Conservation (phyloP, 768 basidiomycete species). For the Leucosporidium yakuticum region DNA sequence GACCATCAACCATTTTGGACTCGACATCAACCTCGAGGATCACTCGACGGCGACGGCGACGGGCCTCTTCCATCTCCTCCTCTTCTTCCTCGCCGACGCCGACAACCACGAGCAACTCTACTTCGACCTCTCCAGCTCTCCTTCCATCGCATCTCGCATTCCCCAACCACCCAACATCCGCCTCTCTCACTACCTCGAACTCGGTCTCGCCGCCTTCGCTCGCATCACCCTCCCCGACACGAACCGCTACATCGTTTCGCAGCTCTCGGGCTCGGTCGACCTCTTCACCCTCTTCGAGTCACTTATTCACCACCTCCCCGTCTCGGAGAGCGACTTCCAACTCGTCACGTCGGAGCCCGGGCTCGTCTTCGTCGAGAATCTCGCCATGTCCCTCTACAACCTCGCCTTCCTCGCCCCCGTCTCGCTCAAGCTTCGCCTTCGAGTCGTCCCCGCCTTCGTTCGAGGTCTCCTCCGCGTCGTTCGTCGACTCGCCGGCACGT, state of each 20-base stretch:
- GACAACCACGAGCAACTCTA: conserved; percentile 40
- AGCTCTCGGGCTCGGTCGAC: conserved; percentile 55
- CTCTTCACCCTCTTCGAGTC: conserved; percentile 61
- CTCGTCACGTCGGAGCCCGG: conserved; percentile 53
- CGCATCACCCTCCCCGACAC: conserved; percentile 66
- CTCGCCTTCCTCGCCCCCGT: conserved; percentile 76
- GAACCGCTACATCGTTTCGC: conserved; percentile 67
- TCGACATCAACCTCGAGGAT: conserved; percentile 51
- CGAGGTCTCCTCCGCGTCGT: conserved; percentile 53
- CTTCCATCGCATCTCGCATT: background rate
- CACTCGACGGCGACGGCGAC: conserved; percentile 37
- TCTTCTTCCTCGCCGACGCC: conserved; percentile 43
- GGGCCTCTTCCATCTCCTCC: conserved; percentile 28
- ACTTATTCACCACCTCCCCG: conserved; percentile 76
- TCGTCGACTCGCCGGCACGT: conserved; percentile 20
- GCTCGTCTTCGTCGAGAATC: conserved; percentile 72
- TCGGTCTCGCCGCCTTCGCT: conserved; percentile 80
- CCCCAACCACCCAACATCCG: conserved; percentile 55
- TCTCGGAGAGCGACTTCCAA: conserved; percentile 65
- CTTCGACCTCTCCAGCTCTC: conserved; percentile 25
- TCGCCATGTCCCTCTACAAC: conserved; percentile 74
- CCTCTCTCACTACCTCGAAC: conserved; percentile 50
- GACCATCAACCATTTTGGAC: conserved; percentile 60
- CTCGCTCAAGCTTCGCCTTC: conserved; percentile 63
- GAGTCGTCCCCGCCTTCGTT: conserved; percentile 61